phyloP scores from a whole-genome alignment of 1,284 basidiomycete genomes.

The Phellopilus nigrolimitatus region DNA sequence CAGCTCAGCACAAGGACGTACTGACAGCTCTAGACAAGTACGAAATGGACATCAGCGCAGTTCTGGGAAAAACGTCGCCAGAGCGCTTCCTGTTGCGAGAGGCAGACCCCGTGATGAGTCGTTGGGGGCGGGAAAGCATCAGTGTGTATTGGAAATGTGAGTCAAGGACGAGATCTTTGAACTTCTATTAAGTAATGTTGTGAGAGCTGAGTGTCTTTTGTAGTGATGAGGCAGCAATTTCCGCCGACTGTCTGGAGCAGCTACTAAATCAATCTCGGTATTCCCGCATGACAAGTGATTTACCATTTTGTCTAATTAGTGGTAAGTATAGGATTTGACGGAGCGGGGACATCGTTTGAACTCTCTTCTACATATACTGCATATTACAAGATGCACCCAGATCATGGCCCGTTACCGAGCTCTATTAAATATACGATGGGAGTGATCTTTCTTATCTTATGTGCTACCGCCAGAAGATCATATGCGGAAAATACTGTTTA shows the following conservation, averaged over 20 bases:
- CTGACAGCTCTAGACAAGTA: background rate
- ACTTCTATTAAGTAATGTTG: background rate
- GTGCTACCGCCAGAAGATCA: no score
- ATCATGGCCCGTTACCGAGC: no score
- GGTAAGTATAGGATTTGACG: no score
- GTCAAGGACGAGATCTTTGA: background rate
- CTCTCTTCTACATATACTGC: no score
- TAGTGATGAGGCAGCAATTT: conserved; percentile 13
- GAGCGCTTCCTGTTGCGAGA: conserved; percentile 8
- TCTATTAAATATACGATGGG: no score
- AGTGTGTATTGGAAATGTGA: conserved; percentile 14
- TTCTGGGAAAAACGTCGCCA: conserved; percentile 2
- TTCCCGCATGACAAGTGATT: no score
- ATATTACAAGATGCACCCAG: no score
- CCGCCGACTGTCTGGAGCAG: conserved; percentile 6
- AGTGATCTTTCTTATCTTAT: no score
- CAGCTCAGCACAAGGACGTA: background rate
- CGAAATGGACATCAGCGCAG: conserved; percentile 6
- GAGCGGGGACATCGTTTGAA: no score
- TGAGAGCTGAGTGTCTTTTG: background rate
- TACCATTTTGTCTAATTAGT: no score
- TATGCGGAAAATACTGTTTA: no score
- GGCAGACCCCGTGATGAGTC: conserved; percentile 4
- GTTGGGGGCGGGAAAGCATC: conserved; percentile 12
- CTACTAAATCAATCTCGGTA: no score